phyloP scores from a whole-genome alignment of 257 asterid genomes.

The Cynanchum wilfordii region DNA sequence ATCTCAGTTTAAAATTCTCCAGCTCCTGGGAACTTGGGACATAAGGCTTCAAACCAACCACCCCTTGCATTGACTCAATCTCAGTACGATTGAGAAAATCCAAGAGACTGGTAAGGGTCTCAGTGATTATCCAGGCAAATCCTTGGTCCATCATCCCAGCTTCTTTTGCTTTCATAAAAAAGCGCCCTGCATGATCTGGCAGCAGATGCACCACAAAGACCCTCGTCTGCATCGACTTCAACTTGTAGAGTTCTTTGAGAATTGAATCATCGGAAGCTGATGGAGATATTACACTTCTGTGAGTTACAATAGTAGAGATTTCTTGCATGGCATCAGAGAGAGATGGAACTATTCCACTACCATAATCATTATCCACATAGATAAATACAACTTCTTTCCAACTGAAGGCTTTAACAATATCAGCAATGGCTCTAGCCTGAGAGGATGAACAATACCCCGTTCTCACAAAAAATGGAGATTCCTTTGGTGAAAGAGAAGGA shows the following conservation, averaged over 20 bases:
- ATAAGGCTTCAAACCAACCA: conserved; percentile 40
- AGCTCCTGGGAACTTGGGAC: conserved; percentile 27
- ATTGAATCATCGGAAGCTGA: conserved; percentile 32
- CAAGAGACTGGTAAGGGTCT: conserved; percentile 34
- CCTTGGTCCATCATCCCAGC: conserved; percentile 42
- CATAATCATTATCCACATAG: conserved; percentile 32
- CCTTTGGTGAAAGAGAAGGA: conserved; percentile 40
- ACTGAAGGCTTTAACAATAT: conserved; percentile 28
- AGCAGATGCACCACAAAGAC: conserved; percentile 44
- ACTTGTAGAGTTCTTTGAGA: conserved; percentile 25
- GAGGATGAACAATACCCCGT: conserved; percentile 34
- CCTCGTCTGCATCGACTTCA: conserved; percentile 38
- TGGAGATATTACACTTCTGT: conserved; percentile 31
- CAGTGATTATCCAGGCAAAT: conserved; percentile 49
- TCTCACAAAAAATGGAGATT: conserved; percentile 40
- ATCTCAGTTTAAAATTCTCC: conserved; percentile 24
- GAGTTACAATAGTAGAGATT: conserved; percentile 19
- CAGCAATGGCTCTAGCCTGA: conserved; percentile 48
- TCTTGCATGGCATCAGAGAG: conserved; percentile 28
- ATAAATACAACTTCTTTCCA: conserved; percentile 43
- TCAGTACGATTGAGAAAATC: conserved; percentile 24
- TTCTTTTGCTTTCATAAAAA: conserved; percentile 32
- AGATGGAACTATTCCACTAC: conserved; percentile 37
- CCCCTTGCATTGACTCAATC: conserved; percentile 54
- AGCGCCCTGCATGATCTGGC: conserved; percentile 32